Evolutionary conservation across 306 rosid species (phyloP).

Genomic region (Prunus kanzakura): DNA sequence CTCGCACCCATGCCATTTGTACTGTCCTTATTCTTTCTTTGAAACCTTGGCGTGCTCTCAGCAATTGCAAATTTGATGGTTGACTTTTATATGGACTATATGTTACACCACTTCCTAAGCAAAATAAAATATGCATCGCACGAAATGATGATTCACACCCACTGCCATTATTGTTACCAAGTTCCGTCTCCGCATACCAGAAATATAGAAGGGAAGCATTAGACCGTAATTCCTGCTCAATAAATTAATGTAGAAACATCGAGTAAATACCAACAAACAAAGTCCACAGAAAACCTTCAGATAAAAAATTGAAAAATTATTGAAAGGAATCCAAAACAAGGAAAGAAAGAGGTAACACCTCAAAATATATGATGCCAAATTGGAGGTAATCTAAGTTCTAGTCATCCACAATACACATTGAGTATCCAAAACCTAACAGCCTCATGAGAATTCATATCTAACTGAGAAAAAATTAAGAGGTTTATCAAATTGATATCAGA

Average conservation of each 20-base stretch:
- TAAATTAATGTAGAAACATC: conserved; percentile 7
- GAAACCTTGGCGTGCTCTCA: conserved; percentile 91
- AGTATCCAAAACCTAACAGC: neutral
- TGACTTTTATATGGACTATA: conserved; percentile 66
- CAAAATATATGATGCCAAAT: too few relatives aligned
- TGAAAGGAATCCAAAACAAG: neutral
- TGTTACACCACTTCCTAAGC: conserved; percentile 71
- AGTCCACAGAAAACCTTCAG: neutral
- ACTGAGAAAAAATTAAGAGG: neutral
- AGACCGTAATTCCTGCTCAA: conserved; percentile 61
- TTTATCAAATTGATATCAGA: neutral
- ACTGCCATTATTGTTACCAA: conserved; percentile 37
- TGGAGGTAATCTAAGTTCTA: neutral
- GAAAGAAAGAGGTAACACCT: too few relatives aligned
- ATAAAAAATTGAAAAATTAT: neutral
- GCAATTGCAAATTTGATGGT: conserved; percentile 70
- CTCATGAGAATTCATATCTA: neutral
- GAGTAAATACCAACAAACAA: neutral
- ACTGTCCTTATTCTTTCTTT: conserved; percentile 69
- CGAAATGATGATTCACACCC: conserved; percentile 44
- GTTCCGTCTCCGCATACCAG: conserved; percentile 95
- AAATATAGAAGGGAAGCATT: conserved; percentile 69
- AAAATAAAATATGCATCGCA: conserved; percentile 70
- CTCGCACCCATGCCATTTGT: conserved; percentile 67
- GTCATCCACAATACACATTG: neutral